A percentile compares a stretch with the other conserved stretches of the same genome.
Conservation (phyloP, 2,329 filamentous ascomycete species). For the Fusarium circinatum region DNA sequence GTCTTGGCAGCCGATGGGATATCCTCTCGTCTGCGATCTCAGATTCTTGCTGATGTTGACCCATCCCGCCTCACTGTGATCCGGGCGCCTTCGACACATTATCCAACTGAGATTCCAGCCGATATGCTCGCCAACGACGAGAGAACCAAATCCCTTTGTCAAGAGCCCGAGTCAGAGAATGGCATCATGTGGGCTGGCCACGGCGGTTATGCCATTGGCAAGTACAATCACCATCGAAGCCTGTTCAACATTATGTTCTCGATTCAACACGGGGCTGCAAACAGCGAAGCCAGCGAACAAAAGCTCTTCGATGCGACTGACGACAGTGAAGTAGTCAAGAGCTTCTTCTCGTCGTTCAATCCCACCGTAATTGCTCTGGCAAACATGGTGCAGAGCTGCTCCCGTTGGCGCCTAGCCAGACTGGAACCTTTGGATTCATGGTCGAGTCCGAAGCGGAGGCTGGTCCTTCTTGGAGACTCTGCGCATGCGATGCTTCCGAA, state of each 20-base stretch:
- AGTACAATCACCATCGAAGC: conserved; percentile 10
- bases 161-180: not conserved
- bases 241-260: conserved; percentile 13
- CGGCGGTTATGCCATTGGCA: conserved; percentile 4
- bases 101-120: not conserved
- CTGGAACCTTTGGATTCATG: not conserved
- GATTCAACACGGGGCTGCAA: not conserved
- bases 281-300: conserved; percentile 2
- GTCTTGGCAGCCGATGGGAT: conserved; percentile 5
- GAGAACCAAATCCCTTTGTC: not conserved
- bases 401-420: not conserved
- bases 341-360: not conserved
- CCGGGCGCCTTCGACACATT: conserved; percentile 7
- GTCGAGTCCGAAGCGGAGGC: not conserved
- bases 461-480: not conserved
- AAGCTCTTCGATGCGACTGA: not conserved
- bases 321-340: not conserved
- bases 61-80: not conserved
- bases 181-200: conserved; percentile 14
- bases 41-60: not conserved
- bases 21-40: not conserved
- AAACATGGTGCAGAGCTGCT: not conserved
- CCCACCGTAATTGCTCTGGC: not conserved
- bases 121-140: not conserved
- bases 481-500: not conserved